Base-by-base conservation (phyloP, 2,329 filamentous ascomycete species). In the Purpureocillium takamizusanense region DNA sequence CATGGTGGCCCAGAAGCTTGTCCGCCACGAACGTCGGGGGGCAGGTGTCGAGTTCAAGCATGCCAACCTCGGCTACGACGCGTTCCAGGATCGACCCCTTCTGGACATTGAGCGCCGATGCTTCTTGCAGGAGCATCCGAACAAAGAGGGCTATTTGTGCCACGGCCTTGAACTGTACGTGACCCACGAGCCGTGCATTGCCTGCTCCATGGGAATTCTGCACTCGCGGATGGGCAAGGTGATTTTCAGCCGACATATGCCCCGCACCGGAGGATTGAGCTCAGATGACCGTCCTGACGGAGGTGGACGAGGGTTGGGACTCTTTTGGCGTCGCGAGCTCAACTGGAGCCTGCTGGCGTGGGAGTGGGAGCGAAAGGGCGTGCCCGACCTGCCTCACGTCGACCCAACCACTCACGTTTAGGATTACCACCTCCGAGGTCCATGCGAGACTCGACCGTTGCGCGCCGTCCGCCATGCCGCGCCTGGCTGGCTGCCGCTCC, bases 141-240 rank as follows among this genome's bases (percentile, higher is more conserved):
- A 70, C 46, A 74, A 76, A 25, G 85, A 87, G 48, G 90, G 90
- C 38, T 98, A 98, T 58, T 78, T 98, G 15, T 97, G 90, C 63
- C 87, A 94, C 48, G 86, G 87, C 39, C 74, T 98, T 23, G 90
- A 97, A 60, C 76, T 98, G 40, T 97, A 95, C 63, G 71, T 94
- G 43, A 95, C 89, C 2, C 89, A 97, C 55, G 92, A 98, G 63
- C 92, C 92, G 5, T 98, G 92, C 57, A 76, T 94, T 43, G 94
- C 94, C 76, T 98, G 92, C 63, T 87, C 85, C 28, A 97, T 97
- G 92, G 92, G 86, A 2, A 83, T 97, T 50, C 71, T 97, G 16
- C 89, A 97, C 57, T 95, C 90, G 8, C 78, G 92, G 36, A 95
- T 98, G 72, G 81, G 86, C 33, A 81, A 83, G 38, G 84, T 89